Percentiles rank a stretch among this genome's conserved stretches.
These are phyloP conservation scores for Russula brevipes DNA, from an alignment of 768 basidiomycete species.

Conservation along the genomic window DNA sequence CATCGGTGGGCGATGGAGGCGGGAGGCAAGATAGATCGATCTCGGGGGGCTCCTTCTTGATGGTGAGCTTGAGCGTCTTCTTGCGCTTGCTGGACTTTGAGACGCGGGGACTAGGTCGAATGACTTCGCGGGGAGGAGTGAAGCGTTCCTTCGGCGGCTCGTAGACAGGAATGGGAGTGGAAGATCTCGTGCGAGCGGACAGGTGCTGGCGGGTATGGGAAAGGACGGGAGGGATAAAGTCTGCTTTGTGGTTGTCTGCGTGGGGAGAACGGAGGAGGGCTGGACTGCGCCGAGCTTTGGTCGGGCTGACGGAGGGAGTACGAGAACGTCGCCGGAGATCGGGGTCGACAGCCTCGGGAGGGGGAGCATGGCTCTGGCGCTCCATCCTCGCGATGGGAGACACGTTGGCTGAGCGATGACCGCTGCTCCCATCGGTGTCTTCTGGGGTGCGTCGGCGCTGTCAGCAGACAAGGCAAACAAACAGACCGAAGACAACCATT, in stretches of 20 bases:
- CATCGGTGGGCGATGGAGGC: slow-evolving; percentile 71
- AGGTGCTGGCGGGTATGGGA: slow-evolving; percentile 27
- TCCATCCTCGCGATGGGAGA: slow-evolving; percentile 6
- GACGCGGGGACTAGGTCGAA: slow-evolving; percentile 34
- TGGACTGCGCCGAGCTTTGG: slow-evolving; percentile 30
- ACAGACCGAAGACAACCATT: not conserved
- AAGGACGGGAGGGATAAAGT: slow-evolving; percentile 40
- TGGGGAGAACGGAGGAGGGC: slow-evolving; percentile 39
- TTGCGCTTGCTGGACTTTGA: slow-evolving; percentile 41
- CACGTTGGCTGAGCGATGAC: not conserved
- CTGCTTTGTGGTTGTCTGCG: slow-evolving; percentile 44
- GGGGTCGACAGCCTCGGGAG: slow-evolving; percentile 26
- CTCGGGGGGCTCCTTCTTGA: slow-evolving; percentile 63
- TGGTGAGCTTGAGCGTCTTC: slow-evolving; percentile 28
- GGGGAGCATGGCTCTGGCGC: slow-evolving; percentile 25
- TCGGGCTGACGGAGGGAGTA: slow-evolving; percentile 25
- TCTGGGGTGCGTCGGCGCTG: not conserved
- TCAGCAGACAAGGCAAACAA: not conserved
- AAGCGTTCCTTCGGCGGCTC: slow-evolving; percentile 65
- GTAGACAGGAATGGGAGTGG: slow-evolving; percentile 53
- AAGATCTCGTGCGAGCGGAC: slow-evolving; percentile 37
- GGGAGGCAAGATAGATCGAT: slow-evolving; percentile 54
- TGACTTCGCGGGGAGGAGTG: slow-evolving; percentile 62
- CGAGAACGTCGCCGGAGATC: slow-evolving; percentile 27
- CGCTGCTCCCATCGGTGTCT: not conserved